phyloP scores from a whole-genome alignment of 2,329 filamentous ascomycete genomes.

The Colletotrichum costaricense region DNA sequence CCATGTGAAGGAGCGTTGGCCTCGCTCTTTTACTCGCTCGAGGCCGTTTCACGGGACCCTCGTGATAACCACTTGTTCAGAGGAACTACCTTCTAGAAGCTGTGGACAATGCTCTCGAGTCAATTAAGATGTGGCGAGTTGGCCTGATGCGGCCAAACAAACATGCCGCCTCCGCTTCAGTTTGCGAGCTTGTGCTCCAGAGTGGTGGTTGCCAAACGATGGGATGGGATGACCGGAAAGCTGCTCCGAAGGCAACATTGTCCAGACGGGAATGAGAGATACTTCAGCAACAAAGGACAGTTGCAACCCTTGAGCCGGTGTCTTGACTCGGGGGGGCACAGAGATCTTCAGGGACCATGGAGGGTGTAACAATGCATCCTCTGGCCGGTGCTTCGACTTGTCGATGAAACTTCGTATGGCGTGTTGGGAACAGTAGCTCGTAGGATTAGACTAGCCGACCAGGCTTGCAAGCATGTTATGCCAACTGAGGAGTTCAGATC shows the following conservation, averaged over 20 bases:
- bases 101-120: conserved; percentile 10
- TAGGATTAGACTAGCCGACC: neutral
- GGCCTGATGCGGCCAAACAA: neutral
- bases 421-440: conserved; percentile 5
- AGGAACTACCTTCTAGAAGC: conserved; percentile 31
- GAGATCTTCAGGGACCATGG: neutral
- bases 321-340: conserved; percentile 15
- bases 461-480: neutral
- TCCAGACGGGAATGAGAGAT: neutral
- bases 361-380: conserved; percentile 3
- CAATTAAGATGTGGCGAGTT: conserved; percentile 3
- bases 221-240: conserved; percentile 10
- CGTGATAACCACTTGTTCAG: neutral
- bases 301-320: neutral
- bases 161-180: neutral
- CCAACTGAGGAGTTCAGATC: neutral
- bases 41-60: conserved; percentile 5
- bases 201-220: neutral
- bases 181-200: neutral
- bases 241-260: conserved; percentile 1
- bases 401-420: conserved; percentile 10
- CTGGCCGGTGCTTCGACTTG: neutral
- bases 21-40: conserved; percentile 11
- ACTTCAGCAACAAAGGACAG: neutral
- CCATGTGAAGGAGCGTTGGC: neutral